Conservation (phyloP, 1,284 basidiomycete genomes). For the Caloboletus firmus region DNA sequence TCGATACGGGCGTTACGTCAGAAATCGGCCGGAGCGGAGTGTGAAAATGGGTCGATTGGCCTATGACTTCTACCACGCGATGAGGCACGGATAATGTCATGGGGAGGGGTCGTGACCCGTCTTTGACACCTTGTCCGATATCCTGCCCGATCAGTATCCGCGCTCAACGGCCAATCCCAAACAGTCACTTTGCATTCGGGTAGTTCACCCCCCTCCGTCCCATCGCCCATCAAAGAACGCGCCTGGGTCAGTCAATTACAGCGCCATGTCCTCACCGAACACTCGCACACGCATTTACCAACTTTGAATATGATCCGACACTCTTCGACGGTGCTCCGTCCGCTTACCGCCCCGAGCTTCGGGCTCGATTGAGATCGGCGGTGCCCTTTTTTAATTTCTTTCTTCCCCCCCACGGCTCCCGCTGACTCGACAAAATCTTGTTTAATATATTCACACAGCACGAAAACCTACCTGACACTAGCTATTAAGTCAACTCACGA, state of each 20-base stretch:
- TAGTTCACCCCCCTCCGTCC: neutral
- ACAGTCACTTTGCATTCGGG: neutral
- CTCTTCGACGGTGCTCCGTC: neutral
- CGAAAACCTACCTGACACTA: neutral
- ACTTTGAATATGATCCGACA: neutral
- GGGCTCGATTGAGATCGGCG: neutral
- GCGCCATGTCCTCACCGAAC: neutral
- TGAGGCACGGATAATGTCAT: no score
- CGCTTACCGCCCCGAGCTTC: neutral
- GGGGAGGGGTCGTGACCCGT: no score
- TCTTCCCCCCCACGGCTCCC: neutral
- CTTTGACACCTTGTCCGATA: no score
- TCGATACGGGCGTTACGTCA: no score
- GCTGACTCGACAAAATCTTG: neutral
- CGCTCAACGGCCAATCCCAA: neutral
- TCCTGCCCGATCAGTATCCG: neutral
- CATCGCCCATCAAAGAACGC: constrained; percentile 1
- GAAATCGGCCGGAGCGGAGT: no score
- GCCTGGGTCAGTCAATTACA: no score
- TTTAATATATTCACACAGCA: neutral
- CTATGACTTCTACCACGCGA: no score
- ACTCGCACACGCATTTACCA: neutral
- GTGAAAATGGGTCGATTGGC: no score
- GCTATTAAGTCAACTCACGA: neutral
- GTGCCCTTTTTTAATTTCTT: neutral